phyloP scores from a whole-genome alignment of 2,329 filamentous ascomycete species.

The Rhytidhysteron rufulum region DNA sequence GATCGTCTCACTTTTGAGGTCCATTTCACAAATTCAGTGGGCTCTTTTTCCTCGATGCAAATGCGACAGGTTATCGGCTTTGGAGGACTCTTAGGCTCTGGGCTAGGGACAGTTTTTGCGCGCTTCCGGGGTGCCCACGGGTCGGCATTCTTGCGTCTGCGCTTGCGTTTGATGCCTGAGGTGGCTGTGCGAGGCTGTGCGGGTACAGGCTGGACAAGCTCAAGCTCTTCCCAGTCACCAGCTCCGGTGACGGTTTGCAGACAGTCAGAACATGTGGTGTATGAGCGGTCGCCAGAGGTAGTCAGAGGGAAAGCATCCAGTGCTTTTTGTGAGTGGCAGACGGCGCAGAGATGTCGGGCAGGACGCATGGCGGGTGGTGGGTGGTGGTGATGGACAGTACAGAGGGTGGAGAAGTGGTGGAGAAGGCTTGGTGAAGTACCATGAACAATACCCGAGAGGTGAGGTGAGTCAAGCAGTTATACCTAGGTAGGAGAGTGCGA shows the following conservation, averaged over 20 bases:
- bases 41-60: constrained; percentile 3
- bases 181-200: not conserved
- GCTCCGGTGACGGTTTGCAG: not conserved
- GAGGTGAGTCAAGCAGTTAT: too few species aligned
- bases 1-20: not conserved
- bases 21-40: not conserved
- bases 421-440: too few species aligned
- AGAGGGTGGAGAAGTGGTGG: not conserved
- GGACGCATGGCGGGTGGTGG: not conserved
- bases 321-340: constrained; percentile 1
- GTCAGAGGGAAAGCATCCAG: not conserved
- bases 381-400: not conserved
- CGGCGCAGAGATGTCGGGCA: constrained; percentile 1
- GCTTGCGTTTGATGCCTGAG: constrained; percentile 1
- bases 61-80: constrained; percentile 1
- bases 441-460: too few species aligned
- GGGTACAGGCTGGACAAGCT: not conserved
- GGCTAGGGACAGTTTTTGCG: not conserved
- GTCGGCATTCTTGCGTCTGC: not conserved
- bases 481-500: too few species aligned
- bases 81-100: not conserved
- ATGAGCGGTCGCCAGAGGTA: not conserved
- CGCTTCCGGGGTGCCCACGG: not conserved
- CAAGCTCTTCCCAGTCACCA: not conserved
- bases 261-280: constrained; percentile 1